These are phyloP conservation scores for Yarrowia osloensis DNA, from an alignment of 805 yeast species.

Conservation along the genomic window DNA sequence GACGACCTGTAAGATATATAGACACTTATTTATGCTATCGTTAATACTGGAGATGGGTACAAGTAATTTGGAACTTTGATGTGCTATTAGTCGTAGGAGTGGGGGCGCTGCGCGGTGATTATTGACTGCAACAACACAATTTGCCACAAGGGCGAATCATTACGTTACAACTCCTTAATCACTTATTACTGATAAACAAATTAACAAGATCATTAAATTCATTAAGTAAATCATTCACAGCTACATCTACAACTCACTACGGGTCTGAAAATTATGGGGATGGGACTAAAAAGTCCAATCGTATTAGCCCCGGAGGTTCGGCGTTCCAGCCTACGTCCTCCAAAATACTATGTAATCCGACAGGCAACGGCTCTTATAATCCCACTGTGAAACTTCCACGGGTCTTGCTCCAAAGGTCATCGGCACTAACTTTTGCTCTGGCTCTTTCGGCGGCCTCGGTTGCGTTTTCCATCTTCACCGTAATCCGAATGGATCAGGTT, in stretches of 20 bases:
- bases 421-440: conserved; percentile 3
- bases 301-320: conserved; percentile 31
- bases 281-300: conserved; percentile 30
- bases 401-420: conserved; percentile 14
- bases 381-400: conserved; percentile 19
- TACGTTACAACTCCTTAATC: too few relatives aligned
- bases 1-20: conserved; percentile 36
- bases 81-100: too few relatives aligned
- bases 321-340: conserved; percentile 31
- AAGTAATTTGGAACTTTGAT: too few relatives aligned
- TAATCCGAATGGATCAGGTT: conserved; percentile 5
- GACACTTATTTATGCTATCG: conserved; percentile 7
- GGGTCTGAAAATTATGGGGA: conserved; percentile 2
- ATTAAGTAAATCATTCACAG: not conserved
- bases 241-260: not conserved
- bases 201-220: not conserved
- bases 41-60: not conserved
- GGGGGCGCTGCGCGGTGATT: too few relatives aligned
- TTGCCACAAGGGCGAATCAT: too few relatives aligned
- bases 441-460: conserved; percentile 25
- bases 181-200: too few relatives aligned
- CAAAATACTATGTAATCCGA: conserved; percentile 27
- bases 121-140: too few relatives aligned
- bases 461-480: conserved; percentile 12
- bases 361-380: conserved; percentile 21